phyloP scores from a whole-genome alignment of 75 land plant species.

The Isoetes taiwanensis region DNA sequence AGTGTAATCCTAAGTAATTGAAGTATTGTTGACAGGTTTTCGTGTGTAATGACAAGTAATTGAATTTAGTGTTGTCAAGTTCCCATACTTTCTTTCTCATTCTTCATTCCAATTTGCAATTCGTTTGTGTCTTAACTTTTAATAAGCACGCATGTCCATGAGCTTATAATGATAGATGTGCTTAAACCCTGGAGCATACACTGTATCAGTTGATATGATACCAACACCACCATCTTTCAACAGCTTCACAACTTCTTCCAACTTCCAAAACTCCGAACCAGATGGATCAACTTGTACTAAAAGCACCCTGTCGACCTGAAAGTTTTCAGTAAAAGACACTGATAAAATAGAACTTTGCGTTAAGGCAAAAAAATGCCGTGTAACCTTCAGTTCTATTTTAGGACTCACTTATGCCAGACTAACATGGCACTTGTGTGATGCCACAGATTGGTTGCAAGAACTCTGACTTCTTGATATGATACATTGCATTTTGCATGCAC shows the following conservation, averaged over 20 bases:
- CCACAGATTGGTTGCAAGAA: background rate
- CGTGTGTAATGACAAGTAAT: too few species aligned
- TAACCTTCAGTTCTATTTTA: background rate
- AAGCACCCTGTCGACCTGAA: slow-evolving; percentile 12
- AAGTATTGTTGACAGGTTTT: too few species aligned
- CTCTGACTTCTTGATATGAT: too few species aligned
- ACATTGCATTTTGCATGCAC: too few species aligned
- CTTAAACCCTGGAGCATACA: slow-evolving; percentile 55
- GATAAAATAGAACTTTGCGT: background rate
- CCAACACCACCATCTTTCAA: slow-evolving; percentile 76
- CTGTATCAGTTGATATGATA: slow-evolving; percentile 86
- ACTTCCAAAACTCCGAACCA: slow-evolving; percentile 52
- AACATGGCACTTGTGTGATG: too few species aligned
- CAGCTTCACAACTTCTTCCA: slow-evolving; percentile 50
- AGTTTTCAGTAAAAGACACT: background rate
- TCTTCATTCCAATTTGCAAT: too few species aligned
- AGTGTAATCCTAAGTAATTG: too few species aligned
- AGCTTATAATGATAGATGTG: too few species aligned
- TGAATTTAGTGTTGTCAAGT: too few species aligned
- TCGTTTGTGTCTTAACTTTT: too few species aligned
- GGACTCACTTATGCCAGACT: background rate
- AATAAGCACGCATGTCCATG: too few species aligned
- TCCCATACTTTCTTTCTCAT: too few species aligned
- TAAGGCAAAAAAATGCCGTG: background rate
- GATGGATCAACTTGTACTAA: slow-evolving; percentile 41